These are phyloP conservation scores for Scheffersomyces amazonensis DNA, from an alignment of 805 yeast genomes.

Conservation along the genomic window DNA sequence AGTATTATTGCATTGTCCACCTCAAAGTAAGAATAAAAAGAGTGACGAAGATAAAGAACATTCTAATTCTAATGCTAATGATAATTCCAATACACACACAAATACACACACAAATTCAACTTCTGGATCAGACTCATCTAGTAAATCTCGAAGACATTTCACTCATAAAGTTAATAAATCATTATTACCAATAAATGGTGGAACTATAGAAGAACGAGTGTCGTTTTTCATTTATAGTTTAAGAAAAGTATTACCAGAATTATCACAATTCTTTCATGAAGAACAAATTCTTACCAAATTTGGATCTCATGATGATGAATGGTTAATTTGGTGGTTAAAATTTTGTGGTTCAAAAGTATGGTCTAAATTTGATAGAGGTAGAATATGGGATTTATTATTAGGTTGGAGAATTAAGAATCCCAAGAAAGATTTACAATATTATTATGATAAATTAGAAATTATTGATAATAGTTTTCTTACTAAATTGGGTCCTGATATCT, in stretches of 20 bases:
- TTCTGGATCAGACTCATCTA: not conserved
- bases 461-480: slow-evolving; percentile 26
- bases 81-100: not conserved
- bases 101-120: not conserved
- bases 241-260: slow-evolving; percentile 66
- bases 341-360: slow-evolving; percentile 86
- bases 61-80: not conserved
- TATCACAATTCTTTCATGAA: slow-evolving; percentile 71
- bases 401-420: slow-evolving; percentile 62
- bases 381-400: slow-evolving; percentile 83
- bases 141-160: not conserved
- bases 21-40: slow-evolving; percentile 13
- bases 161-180: slow-evolving; percentile 28
- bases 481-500: slow-evolving; percentile 57
- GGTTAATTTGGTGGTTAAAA: slow-evolving; percentile 95
- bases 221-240: slow-evolving; percentile 65
- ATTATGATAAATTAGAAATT: slow-evolving; percentile 29
- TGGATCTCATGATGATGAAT: slow-evolving; percentile 66
- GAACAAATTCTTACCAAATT: slow-evolving; percentile 68
- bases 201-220: slow-evolving; percentile 62
- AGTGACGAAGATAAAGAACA: not conserved
- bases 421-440: slow-evolving; percentile 24
- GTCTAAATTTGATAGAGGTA: slow-evolving; percentile 76
- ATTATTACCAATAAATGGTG: slow-evolving; percentile 53
- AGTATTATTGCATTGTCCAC: slow-evolving; percentile 73